Conservation (phyloP, 2,329 filamentous ascomycete genomes). For the Ophiostoma perfectum region DNA sequence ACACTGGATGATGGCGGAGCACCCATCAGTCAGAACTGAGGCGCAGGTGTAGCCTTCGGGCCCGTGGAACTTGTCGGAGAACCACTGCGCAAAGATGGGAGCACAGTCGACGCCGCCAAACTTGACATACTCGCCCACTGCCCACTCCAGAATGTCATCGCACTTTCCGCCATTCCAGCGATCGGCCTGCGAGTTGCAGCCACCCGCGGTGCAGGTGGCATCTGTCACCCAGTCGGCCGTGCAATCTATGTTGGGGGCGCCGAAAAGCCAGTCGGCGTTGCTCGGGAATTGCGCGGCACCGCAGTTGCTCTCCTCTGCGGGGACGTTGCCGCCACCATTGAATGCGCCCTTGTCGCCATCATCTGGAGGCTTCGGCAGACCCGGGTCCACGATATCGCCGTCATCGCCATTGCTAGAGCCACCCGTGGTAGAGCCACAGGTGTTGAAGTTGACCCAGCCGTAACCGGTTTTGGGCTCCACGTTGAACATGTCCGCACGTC, state of each 20-base stretch:
- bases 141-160: not conserved
- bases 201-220: not conserved
- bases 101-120: not conserved
- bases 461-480: not conserved
- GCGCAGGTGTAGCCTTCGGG: not conserved
- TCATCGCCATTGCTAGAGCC: not conserved
- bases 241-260: not conserved
- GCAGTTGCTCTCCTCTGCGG: not conserved
- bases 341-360: not conserved
- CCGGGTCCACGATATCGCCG: not conserved
- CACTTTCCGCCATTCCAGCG: not conserved
- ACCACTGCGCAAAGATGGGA: not conserved
- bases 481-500: not conserved
- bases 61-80: not conserved
- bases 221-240: not conserved
- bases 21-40: not conserved
- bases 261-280: not conserved
- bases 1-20: not conserved
- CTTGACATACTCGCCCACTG: not conserved
- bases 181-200: not conserved
- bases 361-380: not conserved
- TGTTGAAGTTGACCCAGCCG: not conserved
- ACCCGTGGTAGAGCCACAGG: not conserved
- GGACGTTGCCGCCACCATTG: not conserved
- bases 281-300: not conserved